Percentiles rank a stretch among this genome's conserved stretches.
These are phyloP conservation scores for Aspergillus sp. DNA, from an alignment of 2,329 filamentous ascomycete species.

Conservation along the genomic window DNA sequence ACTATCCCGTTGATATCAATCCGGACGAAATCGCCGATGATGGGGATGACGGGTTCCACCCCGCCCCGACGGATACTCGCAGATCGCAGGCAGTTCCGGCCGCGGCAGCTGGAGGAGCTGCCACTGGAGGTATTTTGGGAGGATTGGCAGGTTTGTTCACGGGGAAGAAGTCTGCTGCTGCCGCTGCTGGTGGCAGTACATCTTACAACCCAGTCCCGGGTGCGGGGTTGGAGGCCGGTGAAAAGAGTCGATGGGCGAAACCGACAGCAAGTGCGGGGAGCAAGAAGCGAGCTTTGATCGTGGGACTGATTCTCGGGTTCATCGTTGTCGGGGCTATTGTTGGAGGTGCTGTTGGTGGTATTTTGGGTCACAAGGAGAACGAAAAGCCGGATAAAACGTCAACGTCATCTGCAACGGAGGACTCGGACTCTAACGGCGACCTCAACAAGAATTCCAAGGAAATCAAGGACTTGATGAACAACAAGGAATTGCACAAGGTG, in stretches of 20 bases:
- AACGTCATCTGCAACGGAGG: constrained; percentile 54
- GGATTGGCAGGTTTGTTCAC: constrained; percentile 37
- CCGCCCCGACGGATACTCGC: constrained; percentile 27
- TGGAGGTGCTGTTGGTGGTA: constrained; percentile 68
- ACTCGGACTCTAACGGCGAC: constrained; percentile 61
- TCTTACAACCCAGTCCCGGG: constrained; percentile 54
- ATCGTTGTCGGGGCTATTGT: constrained; percentile 66
- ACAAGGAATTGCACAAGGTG: constrained; percentile 78
- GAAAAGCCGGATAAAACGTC: constrained; percentile 20
- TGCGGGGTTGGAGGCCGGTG: constrained; percentile 31
- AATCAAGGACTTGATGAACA: constrained; percentile 78
- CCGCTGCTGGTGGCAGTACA: constrained; percentile 31
- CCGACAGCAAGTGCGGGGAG: constrained; percentile 55
- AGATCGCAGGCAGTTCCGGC: constrained; percentile 34
- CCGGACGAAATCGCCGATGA: constrained; percentile 81
- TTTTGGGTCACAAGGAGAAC: constrained; percentile 54
- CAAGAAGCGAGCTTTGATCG: constrained; percentile 64
- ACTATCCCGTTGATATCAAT: constrained; percentile 56
- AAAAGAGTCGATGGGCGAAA: constrained; percentile 64
- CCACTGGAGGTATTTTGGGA: constrained; percentile 39
- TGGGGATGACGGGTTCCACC: constrained; percentile 75
- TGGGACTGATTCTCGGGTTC: constrained; percentile 62
- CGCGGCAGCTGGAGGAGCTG: constrained; percentile 41
- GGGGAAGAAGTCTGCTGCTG: constrained; percentile 32
- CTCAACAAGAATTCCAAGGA: constrained; percentile 69